A percentile compares a stretch with the other conserved stretches of the same genome.
phyloP scores from a whole-genome alignment of 2,329 filamentous ascomycete species.

The Monosporascus ibericus region DNA sequence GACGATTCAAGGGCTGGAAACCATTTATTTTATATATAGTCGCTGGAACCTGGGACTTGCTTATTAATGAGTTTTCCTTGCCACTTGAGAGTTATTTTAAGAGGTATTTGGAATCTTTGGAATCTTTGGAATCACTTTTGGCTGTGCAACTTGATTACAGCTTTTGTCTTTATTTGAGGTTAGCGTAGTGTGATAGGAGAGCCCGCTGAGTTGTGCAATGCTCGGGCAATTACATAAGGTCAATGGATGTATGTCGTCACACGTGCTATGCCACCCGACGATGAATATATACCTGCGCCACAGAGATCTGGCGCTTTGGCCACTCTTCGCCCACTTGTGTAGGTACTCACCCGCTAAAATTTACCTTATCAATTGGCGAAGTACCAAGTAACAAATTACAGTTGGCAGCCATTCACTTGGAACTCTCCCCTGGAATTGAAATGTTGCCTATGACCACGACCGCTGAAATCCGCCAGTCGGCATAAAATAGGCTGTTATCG shows the following conservation, averaged over 20 bases:
- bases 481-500: background rate
- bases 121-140: conserved; percentile 14
- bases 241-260: conserved; percentile 7
- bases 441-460: background rate
- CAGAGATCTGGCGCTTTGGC: too few species aligned
- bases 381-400: background rate
- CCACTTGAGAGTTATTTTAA: background rate
- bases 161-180: background rate
- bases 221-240: background rate
- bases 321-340: too few species aligned
- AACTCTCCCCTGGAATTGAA: background rate
- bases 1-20: background rate
- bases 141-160: background rate
- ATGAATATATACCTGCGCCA: too few species aligned
- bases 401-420: background rate
- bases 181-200: background rate
- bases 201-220: background rate
- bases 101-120: conserved; percentile 3
- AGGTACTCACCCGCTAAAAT: too few species aligned
- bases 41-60: background rate
- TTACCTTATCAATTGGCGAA: too few species aligned
- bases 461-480: background rate
- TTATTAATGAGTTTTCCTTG: background rate
- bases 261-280: background rate
- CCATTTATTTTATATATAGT: background rate